Evolutionary conservation across 148 eudicot genomes (phyloP), one percentile per base, ranked within the genome.

Genomic region (Nyssa sinensis): DNA sequence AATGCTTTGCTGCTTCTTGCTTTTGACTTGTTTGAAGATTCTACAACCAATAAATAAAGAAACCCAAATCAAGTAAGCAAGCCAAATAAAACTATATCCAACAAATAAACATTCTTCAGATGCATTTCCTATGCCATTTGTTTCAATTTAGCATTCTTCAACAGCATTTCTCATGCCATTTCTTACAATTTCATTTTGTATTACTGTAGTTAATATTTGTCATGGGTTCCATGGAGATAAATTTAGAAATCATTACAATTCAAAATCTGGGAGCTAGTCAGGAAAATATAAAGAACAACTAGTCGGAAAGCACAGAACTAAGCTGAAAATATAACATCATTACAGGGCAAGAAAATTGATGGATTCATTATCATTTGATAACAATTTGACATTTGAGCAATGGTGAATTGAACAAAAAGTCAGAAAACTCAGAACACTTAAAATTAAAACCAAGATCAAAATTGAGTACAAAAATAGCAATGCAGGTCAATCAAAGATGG

Each of bases 1-100:
- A 93, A 0, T 93, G 80, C 82, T 89, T 93, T 74, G 96, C 92
- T 64, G 96, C 86, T 76, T 85, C 96, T 82, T 93, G 88, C 83
- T 93, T 93, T 75, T 93, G 96, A 81, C 85, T 86, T 67, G 35
- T 67, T 84, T 78, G 85, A 39, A 93, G 83, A 84, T 88, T 90
- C 98, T 93, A 75, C 82, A 85, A 62, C 32, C 69, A 70, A 47
- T 64, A 68, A 72, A 85, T 10, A 11, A 79, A n/a, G n/a, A 44
- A 11, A 19, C 2, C 16, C 51, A 44, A 51, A 57, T 32, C 62
- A 39, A 24, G 12, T 13, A 37, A 8, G 27, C 41, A 21, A 68
- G 29, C 24, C 41, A 13, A 63, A 37, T 34, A 17, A 21, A 37
- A n/a, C n/a, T n/a, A n/a, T 57, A 32, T 21, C 33, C 17, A 64